These are phyloP conservation scores for Mycena citricolor DNA, from an alignment of 1,284 basidiomycete genomes.

Conservation along the genomic window DNA sequence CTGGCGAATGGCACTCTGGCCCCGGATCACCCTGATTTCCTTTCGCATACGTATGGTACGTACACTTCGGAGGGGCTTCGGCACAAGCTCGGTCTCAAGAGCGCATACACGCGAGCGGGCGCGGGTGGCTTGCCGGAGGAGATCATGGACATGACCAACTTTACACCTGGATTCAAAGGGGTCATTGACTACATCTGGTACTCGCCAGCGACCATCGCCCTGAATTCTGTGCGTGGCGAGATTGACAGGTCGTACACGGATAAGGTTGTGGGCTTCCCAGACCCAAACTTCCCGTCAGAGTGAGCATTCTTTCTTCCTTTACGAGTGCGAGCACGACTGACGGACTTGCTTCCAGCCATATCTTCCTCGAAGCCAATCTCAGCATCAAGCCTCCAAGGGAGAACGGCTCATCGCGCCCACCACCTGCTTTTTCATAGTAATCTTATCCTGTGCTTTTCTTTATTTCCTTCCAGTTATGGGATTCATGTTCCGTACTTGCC, in stretches of 20 bases:
- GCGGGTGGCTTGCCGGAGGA: conserved; percentile 14
- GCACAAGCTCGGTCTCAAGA: conserved; percentile 82
- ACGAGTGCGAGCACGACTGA: conserved; percentile 8
- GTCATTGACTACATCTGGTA: conserved; percentile 96
- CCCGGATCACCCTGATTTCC: conserved; percentile 88
- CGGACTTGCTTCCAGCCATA: conserved; percentile 47
- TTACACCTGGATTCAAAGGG: conserved; percentile 82
- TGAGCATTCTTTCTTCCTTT: conserved; percentile 46
- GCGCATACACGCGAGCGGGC: conserved; percentile 60
- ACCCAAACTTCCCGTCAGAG: conserved; percentile 95
- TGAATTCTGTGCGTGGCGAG: conserved; percentile 86
- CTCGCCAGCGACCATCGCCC: conserved; percentile 74
- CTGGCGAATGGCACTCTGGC: conserved; percentile 73
- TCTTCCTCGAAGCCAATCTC: conserved; percentile 69
- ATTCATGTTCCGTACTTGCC: conserved; percentile 22
- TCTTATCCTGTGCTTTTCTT: conserved; percentile 5
- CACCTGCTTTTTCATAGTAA: conserved; percentile 20
- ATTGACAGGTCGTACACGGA: conserved; percentile 86
- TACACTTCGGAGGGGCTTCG: conserved; percentile 90
- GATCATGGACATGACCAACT: conserved; percentile 81
- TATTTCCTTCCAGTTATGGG: conserved; percentile 21
- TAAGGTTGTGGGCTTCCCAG: conserved; percentile 96
- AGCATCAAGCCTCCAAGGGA: conserved; percentile 65
- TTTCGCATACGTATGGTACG: conserved; percentile 87
- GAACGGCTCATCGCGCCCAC: conserved; percentile 14